Evolutionary conservation across 78 protist species (phyloP), one percentile per base, ranked within the genome.

Genomic region (Dictyostelium firmibasis): DNA sequence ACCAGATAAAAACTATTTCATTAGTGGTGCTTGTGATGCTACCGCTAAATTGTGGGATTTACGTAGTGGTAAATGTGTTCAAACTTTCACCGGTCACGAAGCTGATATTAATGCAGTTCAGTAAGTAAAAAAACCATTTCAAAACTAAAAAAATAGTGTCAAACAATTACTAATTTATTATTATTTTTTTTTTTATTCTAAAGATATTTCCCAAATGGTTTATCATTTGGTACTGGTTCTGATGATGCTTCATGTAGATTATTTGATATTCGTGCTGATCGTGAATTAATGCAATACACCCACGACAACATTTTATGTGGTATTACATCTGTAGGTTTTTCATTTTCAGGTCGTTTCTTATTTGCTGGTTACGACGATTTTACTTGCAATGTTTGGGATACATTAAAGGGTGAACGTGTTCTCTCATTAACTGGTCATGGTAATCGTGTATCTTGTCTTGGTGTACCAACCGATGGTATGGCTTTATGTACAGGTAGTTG

Each of bases 401-500:
- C 99, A 5, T 92, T 99, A 47, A 97, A 92, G 81, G 99, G 99
- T 29, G 85, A 67, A 62, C 92, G 93, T 41, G 95, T 98, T 6
- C 93, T 81, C 16, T 84, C 86, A 20, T 95, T 98, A 41, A 60
- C 84, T 20, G 98, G 98, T 36, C 99, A 99, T 78, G 99, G 98
- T 62, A 97, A 98, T 86, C 98, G 99, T 43, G 99, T 99, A 47
- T 70, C 96, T 43, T 98, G 99, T 86, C 95, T 99, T 29, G 99
- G 98, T 31, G 99, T 99, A 29, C 77, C 97, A 35, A 9, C 47
- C 35, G 99, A 99, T 60, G 99, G 99, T 50, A 85, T 92, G 92
- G 99, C 99, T 38, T 97, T 99, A 25, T 97, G 99, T 96, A 99
- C 99, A 6, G 99, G 99, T 44, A 25, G 85, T 20, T 99, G 99